These are phyloP conservation scores for Hyphopichia pseudoburtonii DNA, from an alignment of 1,139 yeast genomes.

Conservation along the genomic window DNA sequence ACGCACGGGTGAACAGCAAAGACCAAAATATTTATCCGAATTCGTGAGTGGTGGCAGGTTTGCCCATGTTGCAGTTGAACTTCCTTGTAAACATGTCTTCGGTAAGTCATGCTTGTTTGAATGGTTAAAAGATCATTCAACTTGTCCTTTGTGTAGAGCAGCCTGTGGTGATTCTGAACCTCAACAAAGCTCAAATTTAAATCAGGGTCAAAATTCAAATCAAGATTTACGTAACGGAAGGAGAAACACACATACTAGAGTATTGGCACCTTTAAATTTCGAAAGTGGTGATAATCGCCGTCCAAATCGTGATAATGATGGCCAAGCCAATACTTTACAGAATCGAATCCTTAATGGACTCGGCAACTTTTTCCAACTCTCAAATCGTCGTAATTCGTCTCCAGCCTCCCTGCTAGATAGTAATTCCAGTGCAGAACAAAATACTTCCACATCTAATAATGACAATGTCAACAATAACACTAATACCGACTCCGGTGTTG, in stretches of 20 bases:
- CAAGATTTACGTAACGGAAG: too few relatives aligned
- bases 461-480: neutral
- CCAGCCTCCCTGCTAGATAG: neutral
- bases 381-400: too few relatives aligned
- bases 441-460: neutral
- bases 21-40: constrained; percentile 23
- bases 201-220: neutral
- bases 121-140: constrained; percentile 68
- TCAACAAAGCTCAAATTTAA: neutral
- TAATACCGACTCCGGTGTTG: neutral
- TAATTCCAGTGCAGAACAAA: neutral
- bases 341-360: neutral
- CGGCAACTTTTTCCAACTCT: neutral
- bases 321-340: neutral
- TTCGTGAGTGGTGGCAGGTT: constrained; percentile 26
- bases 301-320: too few relatives aligned
- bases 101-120: constrained; percentile 72
- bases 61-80: constrained; percentile 61
- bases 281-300: too few relatives aligned
- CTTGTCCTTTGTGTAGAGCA: constrained; percentile 81
- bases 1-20: neutral
- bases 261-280: too few relatives aligned
- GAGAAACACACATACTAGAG: too few relatives aligned
- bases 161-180: constrained; percentile 16
- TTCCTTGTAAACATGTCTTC: constrained; percentile 83